These are phyloP conservation scores for Nicotiana obtusifolia DNA, from an alignment of 257 asterid genomes.

Conservation along the genomic window DNA sequence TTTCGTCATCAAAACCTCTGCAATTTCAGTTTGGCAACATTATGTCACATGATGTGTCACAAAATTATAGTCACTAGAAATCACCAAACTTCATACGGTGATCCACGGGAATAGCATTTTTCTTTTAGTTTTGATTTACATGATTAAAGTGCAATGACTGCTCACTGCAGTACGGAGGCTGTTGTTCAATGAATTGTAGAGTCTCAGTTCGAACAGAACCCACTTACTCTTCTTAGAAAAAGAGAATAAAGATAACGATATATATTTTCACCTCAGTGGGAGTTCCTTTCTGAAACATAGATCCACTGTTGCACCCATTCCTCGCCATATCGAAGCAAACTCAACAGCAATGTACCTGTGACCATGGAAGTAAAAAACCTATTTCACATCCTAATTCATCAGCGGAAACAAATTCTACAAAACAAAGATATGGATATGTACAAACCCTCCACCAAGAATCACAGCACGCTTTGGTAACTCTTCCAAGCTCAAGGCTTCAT, in stretches of 20 bases:
- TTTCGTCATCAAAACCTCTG: conserved; percentile 98
- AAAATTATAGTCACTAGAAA: neutral
- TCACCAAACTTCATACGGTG: neutral
- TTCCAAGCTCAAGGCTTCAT: conserved; percentile 97
- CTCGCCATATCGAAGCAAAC: conserved; percentile 99
- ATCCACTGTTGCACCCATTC: conserved; percentile 90
- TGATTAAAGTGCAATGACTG: neutral
- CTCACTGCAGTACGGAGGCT: neutral
- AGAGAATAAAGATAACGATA: conserved; percentile 2
- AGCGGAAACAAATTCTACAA: conserved; percentile 3
- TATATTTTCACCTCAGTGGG: conserved; percentile 66
- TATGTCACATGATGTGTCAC: neutral
- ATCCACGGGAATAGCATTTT: neutral
- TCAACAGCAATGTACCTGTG: conserved; percentile 95
- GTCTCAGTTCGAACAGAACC: neutral
- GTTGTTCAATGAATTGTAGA: neutral
- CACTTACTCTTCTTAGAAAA: neutral
- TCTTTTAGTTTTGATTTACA: neutral
- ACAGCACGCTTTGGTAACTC: conserved; percentile 88
- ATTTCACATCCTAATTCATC: conserved; percentile 13
- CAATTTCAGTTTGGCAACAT: neutral
- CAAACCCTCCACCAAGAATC: conserved; percentile 90
- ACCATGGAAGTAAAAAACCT: neutral
- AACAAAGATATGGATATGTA: conserved; percentile 14
- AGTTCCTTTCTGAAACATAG: conserved; percentile 86